These are phyloP conservation scores for Coemansia nantahalensis DNA, from an alignment of 192 early-diverging fungal species.

Conservation along the genomic window DNA sequence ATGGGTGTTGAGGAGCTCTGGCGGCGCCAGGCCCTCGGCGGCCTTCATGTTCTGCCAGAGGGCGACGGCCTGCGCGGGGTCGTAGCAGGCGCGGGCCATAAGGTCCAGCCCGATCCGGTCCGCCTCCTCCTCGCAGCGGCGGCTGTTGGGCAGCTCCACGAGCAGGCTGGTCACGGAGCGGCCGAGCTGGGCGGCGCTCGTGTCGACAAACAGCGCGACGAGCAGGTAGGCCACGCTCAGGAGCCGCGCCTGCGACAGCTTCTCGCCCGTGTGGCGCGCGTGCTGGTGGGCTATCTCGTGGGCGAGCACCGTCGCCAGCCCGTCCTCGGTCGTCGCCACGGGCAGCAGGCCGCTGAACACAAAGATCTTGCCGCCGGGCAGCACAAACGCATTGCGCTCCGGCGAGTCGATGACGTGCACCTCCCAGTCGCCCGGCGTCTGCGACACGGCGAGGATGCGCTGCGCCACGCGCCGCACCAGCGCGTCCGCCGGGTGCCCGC, in stretches of 20 bases:
- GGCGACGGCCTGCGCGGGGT: constrained; percentile 71
- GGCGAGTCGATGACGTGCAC: constrained; percentile 83
- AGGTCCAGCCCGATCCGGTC: constrained; percentile 86
- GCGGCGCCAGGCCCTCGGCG: constrained; percentile 29
- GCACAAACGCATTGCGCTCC: constrained; percentile 90
- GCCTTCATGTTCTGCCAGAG: constrained; percentile 87
- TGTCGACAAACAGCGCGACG: constrained; percentile 67
- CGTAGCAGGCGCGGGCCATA: constrained; percentile 92
- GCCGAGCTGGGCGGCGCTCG: constrained; percentile 56
- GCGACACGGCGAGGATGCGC: constrained; percentile 67
- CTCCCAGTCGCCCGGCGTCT: constrained; percentile 82
- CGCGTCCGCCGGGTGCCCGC: constrained; percentile 56
- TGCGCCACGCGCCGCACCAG: constrained; percentile 71
- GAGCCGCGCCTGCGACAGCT: constrained; percentile 73
- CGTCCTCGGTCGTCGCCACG: constrained; percentile 75
- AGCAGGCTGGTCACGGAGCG: constrained; percentile 66
- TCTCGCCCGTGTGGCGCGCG: constrained; percentile 89
- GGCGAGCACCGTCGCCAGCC: constrained; percentile 88
- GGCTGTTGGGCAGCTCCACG: constrained; percentile 81
- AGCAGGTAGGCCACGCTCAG: constrained; percentile 58
- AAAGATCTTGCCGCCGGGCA: constrained; percentile 95
- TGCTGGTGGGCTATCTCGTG: constrained; percentile 95
- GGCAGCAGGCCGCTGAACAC: constrained; percentile 94
- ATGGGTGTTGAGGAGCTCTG: constrained; percentile 83
- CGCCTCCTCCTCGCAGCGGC: constrained; percentile 89